Evolutionary conservation across 305 asterid genomes (phyloP), one percentile per base, ranked within the genome.

Genomic region (Fraxinus floribunda): DNA sequence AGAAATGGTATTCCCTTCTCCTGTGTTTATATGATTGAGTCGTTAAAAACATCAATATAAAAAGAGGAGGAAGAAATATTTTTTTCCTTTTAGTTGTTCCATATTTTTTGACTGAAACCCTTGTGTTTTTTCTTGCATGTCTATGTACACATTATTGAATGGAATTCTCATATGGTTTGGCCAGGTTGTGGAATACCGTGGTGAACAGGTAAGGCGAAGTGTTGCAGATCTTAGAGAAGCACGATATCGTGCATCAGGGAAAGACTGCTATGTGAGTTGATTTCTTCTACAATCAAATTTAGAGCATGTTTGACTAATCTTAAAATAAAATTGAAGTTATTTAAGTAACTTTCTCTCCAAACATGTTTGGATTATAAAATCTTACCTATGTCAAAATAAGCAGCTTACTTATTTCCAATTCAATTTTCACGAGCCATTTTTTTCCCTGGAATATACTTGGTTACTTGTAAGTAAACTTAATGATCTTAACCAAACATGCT

Each of bases 131-230:
- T 71, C 46, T 32, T 32, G 81, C 60, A 55, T 30, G 49, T 77
- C 46, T 32, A 15, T 30, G 30, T 10, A 9, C 66, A 49, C 9
- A 70, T 60, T 34, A 57, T 15, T 60, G 16, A 16, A 20, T 71
- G 26, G 41, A 71, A 6, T 71, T 32, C 46, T 30, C 13, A 29
- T 79, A 62, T 55, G 49, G 32, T 89, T 85, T 87, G 86, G 79
- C 85, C 90, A 96, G 99, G 98, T 96, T 86, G 93, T 96, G 60
- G 99, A 96, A 88, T 96, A 96, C 86, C 99, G 99, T 77, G 98
- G 99, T 60, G 98, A 96, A 90, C 98, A 92, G 88, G 98, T 96
- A 80, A 90, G 99, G 85, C 89, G 98, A 82, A 91, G 98, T 83
- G 88, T 96, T 85, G 98, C 99, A 44, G 99, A 96, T 89, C 89